Percentiles rank a stretch among this genome's conserved stretches.
These are phyloP conservation scores for Gryganskiella cystojenkinii DNA, from an alignment of 192 early-diverging fungal species.

Conservation along the genomic window DNA sequence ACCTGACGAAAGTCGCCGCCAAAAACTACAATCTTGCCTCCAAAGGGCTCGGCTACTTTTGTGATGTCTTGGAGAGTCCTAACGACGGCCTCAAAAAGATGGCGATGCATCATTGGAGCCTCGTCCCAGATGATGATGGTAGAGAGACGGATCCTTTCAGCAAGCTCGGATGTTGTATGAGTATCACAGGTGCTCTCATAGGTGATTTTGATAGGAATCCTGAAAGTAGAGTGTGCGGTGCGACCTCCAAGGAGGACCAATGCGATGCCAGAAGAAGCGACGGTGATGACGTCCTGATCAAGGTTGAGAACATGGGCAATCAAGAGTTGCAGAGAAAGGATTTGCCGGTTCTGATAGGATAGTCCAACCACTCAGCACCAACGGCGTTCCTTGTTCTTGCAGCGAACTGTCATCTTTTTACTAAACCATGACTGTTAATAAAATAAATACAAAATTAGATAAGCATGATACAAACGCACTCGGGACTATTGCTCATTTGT, in stretches of 20 bases:
- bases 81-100: conserved; percentile 36
- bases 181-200: conserved; percentile 13
- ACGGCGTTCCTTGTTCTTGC: conserved; percentile 2
- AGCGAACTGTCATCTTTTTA: conserved; percentile 5
- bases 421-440: conserved; percentile 9
- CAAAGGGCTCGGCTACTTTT: not conserved
- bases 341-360: too few species aligned
- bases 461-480: too few species aligned
- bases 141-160: not conserved
- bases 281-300: conserved; percentile 17
- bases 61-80: conserved; percentile 13
- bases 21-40: conserved; percentile 10
- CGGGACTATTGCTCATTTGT: too few species aligned
- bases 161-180: not conserved
- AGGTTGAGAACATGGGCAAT: not conserved
- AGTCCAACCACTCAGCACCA: too few species aligned
- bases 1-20: conserved; percentile 20
- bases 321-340: conserved; percentile 25
- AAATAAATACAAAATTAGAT: not conserved
- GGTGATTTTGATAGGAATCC: conserved; percentile 15
- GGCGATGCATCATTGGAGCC: conserved; percentile 26
- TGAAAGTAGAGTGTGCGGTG: conserved; percentile 34
- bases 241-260: conserved; percentile 16
- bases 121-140: conserved; percentile 53
- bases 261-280: conserved; percentile 18